Evolutionary conservation across 1,284 basidiomycete species (phyloP).

Genomic region (Xerocomus minutiporus): DNA sequence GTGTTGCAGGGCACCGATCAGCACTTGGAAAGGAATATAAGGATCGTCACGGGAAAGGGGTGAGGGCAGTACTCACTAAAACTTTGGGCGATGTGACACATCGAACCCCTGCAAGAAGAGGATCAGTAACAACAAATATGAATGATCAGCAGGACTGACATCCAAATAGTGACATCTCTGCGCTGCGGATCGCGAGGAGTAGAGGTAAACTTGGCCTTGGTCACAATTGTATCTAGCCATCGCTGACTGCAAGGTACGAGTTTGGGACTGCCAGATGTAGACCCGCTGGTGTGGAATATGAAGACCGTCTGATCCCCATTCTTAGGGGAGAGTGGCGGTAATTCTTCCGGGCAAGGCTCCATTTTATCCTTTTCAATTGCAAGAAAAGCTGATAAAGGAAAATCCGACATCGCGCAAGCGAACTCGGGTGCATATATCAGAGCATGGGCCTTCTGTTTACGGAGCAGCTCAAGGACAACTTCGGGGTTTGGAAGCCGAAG

Average conservation of each 20-base stretch:
- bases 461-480: slow-evolving; percentile 61
- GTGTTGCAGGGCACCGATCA: slow-evolving; percentile 63
- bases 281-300: slow-evolving; percentile 71
- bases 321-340: slow-evolving; percentile 43
- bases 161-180: slow-evolving; percentile 65
- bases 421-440: slow-evolving; percentile 57
- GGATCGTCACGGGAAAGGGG: slow-evolving; percentile 21
- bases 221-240: slow-evolving; percentile 54
- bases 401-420: slow-evolving; percentile 33
- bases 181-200: slow-evolving; percentile 44
- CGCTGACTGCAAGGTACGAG: slow-evolving; percentile 61
- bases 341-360: slow-evolving; percentile 33
- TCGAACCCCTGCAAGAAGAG: slow-evolving; percentile 53
- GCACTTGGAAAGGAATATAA: slow-evolving; percentile 39
- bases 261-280: slow-evolving; percentile 70
- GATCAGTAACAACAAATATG: slow-evolving; percentile 18
- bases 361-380: slow-evolving; percentile 41
- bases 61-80: slow-evolving; percentile 48
- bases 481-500: slow-evolving; percentile 63
- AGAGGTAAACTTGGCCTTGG: slow-evolving; percentile 52
- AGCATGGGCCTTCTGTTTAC: slow-evolving; percentile 51
- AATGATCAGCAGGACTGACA: slow-evolving; percentile 42
- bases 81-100: slow-evolving; percentile 65
- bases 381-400: slow-evolving; percentile 46
- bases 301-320: slow-evolving; percentile 50